A percentile compares a stretch with the other conserved stretches of the same genome.
Evolutionary conservation across 192 early-diverging fungal genomes (phyloP).

Genomic region (Linnemannia exigua): DNA sequence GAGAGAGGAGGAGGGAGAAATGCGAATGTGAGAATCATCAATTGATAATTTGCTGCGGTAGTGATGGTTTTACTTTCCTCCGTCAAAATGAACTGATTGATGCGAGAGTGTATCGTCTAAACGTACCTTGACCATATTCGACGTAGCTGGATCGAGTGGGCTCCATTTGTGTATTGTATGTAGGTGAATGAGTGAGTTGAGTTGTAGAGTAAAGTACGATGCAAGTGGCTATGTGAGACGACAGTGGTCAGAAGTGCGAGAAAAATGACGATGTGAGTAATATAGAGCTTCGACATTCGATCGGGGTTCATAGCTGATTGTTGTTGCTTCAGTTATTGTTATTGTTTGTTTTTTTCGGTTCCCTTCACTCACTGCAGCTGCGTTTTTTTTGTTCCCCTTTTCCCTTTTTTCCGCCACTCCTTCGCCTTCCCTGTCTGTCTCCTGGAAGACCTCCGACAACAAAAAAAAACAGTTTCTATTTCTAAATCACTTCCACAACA

Average conservation of each 20-base stretch:
- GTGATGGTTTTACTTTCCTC: background rate
- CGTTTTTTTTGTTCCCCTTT: background rate
- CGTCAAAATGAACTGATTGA: no score
- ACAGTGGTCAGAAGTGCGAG: no score
- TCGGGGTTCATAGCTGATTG: background rate
- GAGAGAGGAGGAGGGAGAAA: background rate
- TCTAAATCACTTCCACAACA: background rate
- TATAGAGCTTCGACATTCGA: background rate
- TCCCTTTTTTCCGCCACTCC: background rate
- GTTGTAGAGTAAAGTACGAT: background rate
- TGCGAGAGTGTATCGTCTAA: no score
- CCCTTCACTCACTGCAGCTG: background rate
- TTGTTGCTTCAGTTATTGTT: background rate
- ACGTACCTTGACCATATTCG: conserved; percentile 43
- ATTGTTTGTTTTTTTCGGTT: background rate
- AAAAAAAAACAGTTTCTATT: background rate
- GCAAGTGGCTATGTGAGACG: background rate
- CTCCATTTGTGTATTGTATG: no score
- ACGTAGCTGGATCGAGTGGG: conserved; percentile 40
- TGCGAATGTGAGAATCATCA: background rate
- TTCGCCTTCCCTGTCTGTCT: background rate
- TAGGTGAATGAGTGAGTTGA: background rate
- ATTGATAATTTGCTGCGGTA: background rate
- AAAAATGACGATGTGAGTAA: background rate
- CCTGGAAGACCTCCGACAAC: background rate